phyloP scores from a whole-genome alignment of 257 asterid genomes.

The Solanum chilense region DNA sequence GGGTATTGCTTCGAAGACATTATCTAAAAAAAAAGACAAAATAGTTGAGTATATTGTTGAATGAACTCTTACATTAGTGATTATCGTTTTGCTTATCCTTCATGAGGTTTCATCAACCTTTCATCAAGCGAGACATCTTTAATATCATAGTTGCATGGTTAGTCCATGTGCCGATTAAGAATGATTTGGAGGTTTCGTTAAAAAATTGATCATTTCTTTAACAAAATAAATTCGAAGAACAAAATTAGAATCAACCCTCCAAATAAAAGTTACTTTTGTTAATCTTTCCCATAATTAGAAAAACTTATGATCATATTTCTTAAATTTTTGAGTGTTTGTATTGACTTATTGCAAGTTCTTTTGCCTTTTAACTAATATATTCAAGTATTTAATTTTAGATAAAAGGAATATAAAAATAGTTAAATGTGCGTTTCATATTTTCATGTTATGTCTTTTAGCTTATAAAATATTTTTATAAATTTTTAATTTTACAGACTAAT shows the following conservation, averaged over 20 bases:
- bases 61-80: background rate
- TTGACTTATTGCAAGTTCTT: too few relatives aligned
- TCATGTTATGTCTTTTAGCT: background rate
- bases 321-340: background rate
- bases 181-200: too few relatives aligned
- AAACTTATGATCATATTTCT: background rate
- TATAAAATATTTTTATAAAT: too few relatives aligned
- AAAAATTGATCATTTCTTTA: too few relatives aligned
- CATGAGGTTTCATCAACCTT: background rate
- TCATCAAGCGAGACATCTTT: background rate
- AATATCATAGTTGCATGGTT: background rate
- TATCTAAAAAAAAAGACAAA: too few relatives aligned
- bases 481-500: background rate
- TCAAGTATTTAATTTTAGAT: background rate
- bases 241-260: background rate
- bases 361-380: background rate
- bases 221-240: too few relatives aligned
- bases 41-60: too few relatives aligned
- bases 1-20: background rate
- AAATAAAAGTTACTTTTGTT: too few relatives aligned
- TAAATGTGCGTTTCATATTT: background rate
- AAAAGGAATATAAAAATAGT: background rate
- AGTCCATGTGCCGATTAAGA: background rate
- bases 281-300: background rate
- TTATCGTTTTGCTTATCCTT: background rate